Percentiles rank a stretch among this genome's conserved stretches.
Evolutionary conservation across 495 filamentous ascomycete species (phyloP).

Genomic region (Lasiosphaeriaceae sp.): DNA sequence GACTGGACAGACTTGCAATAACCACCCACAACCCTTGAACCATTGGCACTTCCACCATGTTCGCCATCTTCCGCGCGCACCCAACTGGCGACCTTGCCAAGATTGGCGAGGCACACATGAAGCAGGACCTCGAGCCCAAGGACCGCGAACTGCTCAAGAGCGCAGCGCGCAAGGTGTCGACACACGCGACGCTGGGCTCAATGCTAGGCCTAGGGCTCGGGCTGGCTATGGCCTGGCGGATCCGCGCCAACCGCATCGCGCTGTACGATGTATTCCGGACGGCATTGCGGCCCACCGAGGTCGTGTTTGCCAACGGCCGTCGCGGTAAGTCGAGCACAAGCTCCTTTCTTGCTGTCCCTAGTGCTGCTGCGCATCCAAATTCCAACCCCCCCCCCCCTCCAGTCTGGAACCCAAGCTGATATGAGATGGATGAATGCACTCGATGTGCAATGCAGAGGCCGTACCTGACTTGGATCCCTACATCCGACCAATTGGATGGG

Average conservation of each 20-base stretch:
- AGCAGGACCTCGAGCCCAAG: slow-evolving; percentile 55
- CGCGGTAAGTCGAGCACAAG: slow-evolving; percentile 39
- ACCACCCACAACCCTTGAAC: no score
- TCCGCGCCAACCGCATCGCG: slow-evolving; percentile 49
- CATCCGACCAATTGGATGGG: slow-evolving; percentile 52
- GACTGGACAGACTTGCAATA: no score
- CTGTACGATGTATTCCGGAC: slow-evolving; percentile 59
- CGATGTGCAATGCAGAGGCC: slow-evolving; percentile 39
- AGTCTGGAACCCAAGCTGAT: no score
- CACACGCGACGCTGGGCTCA: slow-evolving; percentile 55
- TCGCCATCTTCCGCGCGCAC: slow-evolving; percentile 54
- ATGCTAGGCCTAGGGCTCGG: slow-evolving; percentile 57
- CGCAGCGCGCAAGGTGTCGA: slow-evolving; percentile 50
- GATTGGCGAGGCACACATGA: slow-evolving; percentile 60
- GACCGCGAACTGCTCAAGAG: slow-evolving; percentile 56
- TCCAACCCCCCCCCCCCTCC: no score
- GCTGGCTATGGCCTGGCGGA: slow-evolving; percentile 52
- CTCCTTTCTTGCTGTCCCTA: background rate
- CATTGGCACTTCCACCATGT: slow-evolving; percentile 20
- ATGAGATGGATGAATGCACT: background rate
- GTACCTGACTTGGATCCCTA: slow-evolving; percentile 58
- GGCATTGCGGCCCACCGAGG: slow-evolving; percentile 53
- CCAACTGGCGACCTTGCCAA: slow-evolving; percentile 49
- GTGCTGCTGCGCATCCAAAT: no score
- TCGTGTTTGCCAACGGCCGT: slow-evolving; percentile 59